A percentile compares a stretch with the other conserved stretches of the same genome.
Evolutionary conservation across 208 protist species (phyloP).

Genomic region (Leishmania aethiopica): DNA sequence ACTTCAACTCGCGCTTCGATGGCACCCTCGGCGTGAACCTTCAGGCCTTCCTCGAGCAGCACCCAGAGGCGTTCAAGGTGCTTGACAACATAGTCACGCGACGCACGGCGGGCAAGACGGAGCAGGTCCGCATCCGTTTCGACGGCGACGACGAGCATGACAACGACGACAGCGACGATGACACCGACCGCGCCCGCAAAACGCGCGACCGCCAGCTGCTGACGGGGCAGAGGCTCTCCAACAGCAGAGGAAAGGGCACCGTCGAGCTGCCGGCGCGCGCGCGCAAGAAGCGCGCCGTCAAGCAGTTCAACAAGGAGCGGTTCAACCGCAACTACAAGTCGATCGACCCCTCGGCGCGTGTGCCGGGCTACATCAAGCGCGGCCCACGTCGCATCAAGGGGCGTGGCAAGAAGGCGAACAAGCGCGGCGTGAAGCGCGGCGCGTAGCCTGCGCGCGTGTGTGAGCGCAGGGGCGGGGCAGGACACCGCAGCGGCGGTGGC

Average conservation of each 20-base stretch:
- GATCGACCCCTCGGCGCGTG: conserved; percentile 68
- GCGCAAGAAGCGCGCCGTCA: conserved; percentile 60
- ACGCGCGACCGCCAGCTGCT: conserved; percentile 66
- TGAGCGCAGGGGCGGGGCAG: background rate
- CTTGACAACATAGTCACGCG: conserved; percentile 78
- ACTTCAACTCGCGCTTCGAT: conserved; percentile 84
- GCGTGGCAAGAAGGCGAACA: conserved; percentile 85
- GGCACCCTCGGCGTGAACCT: conserved; percentile 76
- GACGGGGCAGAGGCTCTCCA: conserved; percentile 46
- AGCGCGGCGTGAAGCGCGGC: conserved; percentile 69
- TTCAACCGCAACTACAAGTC: conserved; percentile 90
- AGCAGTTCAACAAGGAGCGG: conserved; percentile 74
- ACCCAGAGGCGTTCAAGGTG: conserved; percentile 70
- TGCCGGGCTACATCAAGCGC: conserved; percentile 86
- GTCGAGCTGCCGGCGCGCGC: conserved; percentile 62
- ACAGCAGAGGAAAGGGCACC: conserved; percentile 24
- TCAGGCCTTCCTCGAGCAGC: conserved; percentile 66
- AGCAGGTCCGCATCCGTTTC: conserved; percentile 79
- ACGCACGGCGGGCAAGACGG: conserved; percentile 51
- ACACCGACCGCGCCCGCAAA: conserved; percentile 35
- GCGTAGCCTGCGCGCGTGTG: conserved; percentile 8
- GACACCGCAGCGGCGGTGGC: background rate
- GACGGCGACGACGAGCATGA: conserved; percentile 56
- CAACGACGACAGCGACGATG: conserved; percentile 59
- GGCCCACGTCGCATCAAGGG: conserved; percentile 78